A percentile compares a stretch with the other conserved stretches of the same genome.
These are phyloP conservation scores for Curvularia verruculosa DNA, from an alignment of 2,329 filamentous ascomycete species.

Conservation along the genomic window DNA sequence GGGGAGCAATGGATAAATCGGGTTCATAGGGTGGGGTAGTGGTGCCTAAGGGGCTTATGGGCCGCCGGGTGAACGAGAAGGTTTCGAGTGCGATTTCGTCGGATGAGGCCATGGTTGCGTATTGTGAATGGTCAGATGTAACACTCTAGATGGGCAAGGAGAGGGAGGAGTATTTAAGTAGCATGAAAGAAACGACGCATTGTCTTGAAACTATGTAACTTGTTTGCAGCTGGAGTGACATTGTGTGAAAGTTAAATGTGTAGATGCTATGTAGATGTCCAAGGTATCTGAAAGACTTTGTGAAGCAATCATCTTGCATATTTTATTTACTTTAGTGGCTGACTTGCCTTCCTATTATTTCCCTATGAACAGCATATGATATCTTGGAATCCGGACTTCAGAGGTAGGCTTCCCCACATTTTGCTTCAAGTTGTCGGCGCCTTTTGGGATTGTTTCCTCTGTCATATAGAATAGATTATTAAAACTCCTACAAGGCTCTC, in stretches of 20 bases:
- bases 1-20: background rate
- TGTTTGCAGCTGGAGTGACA: background rate
- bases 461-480: too few relatives aligned
- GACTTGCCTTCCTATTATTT: background rate
- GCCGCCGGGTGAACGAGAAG: background rate
- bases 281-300: background rate
- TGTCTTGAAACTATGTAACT: background rate
- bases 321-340: background rate
- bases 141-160: background rate
- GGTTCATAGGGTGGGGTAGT: background rate
- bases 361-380: too few relatives aligned
- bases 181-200: background rate
- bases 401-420: background rate
- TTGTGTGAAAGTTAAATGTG: background rate
- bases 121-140: background rate
- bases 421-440: too few relatives aligned
- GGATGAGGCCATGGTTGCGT: background rate
- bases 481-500: too few relatives aligned
- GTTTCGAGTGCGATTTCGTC: background rate
- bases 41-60: background rate
- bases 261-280: background rate
- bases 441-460: too few relatives aligned
- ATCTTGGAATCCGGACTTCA: too few relatives aligned
- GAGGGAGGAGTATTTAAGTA: background rate
- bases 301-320: background rate